Conservation (phyloP, 2,329 filamentous ascomycete species). For the Trichoderma atroviride region DNA sequence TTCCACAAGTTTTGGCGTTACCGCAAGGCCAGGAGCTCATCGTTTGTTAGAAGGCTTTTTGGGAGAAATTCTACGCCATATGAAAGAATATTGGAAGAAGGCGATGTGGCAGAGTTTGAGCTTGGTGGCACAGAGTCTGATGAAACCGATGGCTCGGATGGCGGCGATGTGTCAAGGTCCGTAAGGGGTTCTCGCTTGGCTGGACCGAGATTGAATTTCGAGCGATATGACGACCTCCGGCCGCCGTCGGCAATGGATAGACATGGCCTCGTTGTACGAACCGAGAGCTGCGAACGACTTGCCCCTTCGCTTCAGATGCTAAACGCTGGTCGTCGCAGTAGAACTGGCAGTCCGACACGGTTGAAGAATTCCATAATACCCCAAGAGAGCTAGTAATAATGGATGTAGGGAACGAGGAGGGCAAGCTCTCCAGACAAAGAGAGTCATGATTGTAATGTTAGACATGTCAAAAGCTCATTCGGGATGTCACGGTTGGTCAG, state of each 20-base stretch:
- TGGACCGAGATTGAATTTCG: constrained; percentile 63
- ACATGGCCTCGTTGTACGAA: constrained; percentile 75
- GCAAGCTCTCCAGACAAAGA: not conserved
- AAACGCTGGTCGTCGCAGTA: constrained; percentile 59
- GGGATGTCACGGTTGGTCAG: not conserved
- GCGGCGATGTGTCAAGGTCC: constrained; percentile 57
- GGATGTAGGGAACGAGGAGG: not conserved
- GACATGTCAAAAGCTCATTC: not conserved
- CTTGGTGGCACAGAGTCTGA: constrained; percentile 68
- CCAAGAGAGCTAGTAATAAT: constrained; percentile 3
- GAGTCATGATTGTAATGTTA: constrained; percentile 18
- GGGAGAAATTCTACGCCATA: constrained; percentile 63
- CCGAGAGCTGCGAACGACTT: constrained; percentile 82
- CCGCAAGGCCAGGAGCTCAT: constrained; percentile 41
- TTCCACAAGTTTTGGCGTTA: constrained; percentile 36
- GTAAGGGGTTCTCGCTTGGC: constrained; percentile 68
- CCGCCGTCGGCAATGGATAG: constrained; percentile 58
- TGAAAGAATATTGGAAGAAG: constrained; percentile 84
- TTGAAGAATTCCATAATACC: constrained; percentile 55
- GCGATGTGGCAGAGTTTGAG: constrained; percentile 74
- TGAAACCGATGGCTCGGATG: constrained; percentile 66
- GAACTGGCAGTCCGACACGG: constrained; percentile 60
- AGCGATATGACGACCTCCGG: constrained; percentile 53
- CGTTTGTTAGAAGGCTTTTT: constrained; percentile 67
- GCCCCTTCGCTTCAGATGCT: constrained; percentile 58